Base-by-base conservation (phyloP, 768 basidiomycete genomes). In the Lentinula boryana region DNA sequence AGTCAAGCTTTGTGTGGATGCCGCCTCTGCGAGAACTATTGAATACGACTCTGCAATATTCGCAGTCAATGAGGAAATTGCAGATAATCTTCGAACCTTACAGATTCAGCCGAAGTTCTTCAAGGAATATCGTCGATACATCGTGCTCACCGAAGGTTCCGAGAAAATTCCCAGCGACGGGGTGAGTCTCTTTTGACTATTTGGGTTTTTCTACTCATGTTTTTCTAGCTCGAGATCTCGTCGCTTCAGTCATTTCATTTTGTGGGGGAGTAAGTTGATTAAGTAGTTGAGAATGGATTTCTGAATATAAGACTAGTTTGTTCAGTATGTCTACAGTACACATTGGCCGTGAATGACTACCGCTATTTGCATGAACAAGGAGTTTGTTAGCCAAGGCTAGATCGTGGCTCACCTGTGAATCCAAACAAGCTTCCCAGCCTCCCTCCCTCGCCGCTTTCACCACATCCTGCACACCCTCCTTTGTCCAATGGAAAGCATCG, bases 101-200 rank as follows among this genome's bases (percentile, higher is more conserved):
- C 86, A 88, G 64, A 70, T 72, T 48, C 88, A 91, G 62, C 87
- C 86, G n/a, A 70, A 66, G 23, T 74, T 90, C 38, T 84, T 87
- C 81, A 71, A 77, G 51, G 66, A 75, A 33, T 85, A 86, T 66
- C 81, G 90, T 31, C 82, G 90, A 31, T 91, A 82, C 70, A 83
- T 88, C 10, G 77, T 88, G 1, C 72, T 92, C 40, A 78, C 68
- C 65, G 73, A 75, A 52, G 67, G 71, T 48, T 70, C 67, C 63
- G 62, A 59, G 10, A 58, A 65, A 56, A 63, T 58, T 58, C 68
- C 76, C 48, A 70, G 68, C 50, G 68, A 75, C 61, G 85, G 81
- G 61, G 88, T 89, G 67, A 58, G 85, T 80, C 5, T 27, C n/a
- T 52, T 5, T 4, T 10, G 15, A 16, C 4, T 32, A 10, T 13